Conservation (phyloP, 2,329 filamentous ascomycete genomes). For the Xylaria sp. region DNA sequence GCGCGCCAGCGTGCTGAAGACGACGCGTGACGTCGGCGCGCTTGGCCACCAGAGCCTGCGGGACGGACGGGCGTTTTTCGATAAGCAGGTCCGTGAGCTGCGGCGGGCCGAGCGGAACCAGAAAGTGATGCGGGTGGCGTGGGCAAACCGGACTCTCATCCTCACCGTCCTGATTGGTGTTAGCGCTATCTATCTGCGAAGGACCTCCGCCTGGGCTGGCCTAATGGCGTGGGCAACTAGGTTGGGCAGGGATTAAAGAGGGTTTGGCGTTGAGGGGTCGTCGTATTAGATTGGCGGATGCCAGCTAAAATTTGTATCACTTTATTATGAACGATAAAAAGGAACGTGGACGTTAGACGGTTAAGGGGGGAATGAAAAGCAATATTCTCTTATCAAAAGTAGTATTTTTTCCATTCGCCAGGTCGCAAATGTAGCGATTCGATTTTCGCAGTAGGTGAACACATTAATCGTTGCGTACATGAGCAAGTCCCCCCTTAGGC, state of each 20-base stretch:
- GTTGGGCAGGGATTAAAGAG: constrained; percentile 15
- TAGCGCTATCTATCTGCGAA: constrained; percentile 74
- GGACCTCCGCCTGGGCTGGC: constrained; percentile 52
- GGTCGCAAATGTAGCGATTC: not conserved
- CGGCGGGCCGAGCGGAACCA: constrained; percentile 69
- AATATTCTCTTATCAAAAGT: constrained; percentile 5
- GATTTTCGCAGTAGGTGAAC: constrained; percentile 3
- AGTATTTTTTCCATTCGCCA: not conserved
- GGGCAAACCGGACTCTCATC: constrained; percentile 73
- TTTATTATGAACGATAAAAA: not conserved
- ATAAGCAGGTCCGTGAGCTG: constrained; percentile 78
- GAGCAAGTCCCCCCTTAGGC: constrained; percentile 40
- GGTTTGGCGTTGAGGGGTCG: not conserved
- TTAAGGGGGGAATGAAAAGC: constrained; percentile 9
- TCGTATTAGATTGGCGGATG: not conserved
- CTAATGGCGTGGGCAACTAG: constrained; percentile 41
- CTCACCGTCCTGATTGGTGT: constrained; percentile 74
- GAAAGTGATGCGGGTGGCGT: constrained; percentile 62
- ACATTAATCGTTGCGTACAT: constrained; percentile 17
- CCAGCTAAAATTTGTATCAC: not conserved
- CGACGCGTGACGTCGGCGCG: constrained; percentile 67
- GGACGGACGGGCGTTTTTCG: constrained; percentile 76
- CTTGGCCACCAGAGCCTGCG: constrained; percentile 67
- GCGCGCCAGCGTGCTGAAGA: constrained; percentile 83
- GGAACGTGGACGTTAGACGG: not conserved